Evolutionary conservation across 495 filamentous ascomycete species (phyloP), one percentile per base, ranked within the genome.

Genomic region (Aspergillus sclerotiicarbonarius): DNA sequence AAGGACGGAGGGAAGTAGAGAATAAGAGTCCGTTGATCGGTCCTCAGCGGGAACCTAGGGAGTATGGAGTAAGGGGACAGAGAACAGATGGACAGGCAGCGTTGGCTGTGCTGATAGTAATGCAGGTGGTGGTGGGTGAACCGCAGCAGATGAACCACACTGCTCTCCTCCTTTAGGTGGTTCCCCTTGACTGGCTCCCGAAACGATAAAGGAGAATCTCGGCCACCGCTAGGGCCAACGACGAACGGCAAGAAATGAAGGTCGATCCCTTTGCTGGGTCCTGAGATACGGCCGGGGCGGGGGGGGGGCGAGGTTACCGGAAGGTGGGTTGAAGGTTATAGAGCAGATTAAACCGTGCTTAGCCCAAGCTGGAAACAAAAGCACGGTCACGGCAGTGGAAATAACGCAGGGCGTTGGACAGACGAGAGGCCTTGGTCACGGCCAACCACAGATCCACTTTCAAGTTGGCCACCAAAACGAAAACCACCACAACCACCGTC

Each of bases 331-430:
- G 51, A 54, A 61, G 63, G 51, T 41, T 59, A 59, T 62, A 61
- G 66, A 58, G 57, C 58, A 67, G 57, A 65, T 63, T 63, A 62
- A 64, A 63, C 62, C 53, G 56, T 61, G 60, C 58, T 63, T 61
- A 62, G 58, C 56, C 47, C 64, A 62, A 64, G 61, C 54, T 56
- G 64, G 57, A 59, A 58, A 57, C 47, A 48, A 51, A 58, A 54
- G 52, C 51, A 54, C 33, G 52, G 58, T 54, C 55, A 61, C 53
- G 57, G 57, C 55, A 62, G 59, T 66, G 58, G 58, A 63, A 66
- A 66, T 59, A 60, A 54, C 49, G 47, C 45, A 51, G 29, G 56
- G 43, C 49, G 41, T 59, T 61, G 59, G 56, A 52, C 37, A 62
- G 56, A 52, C 37, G 41, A 39, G 61, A 48, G 47, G 55, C 43